Percentiles rank a stretch among this genome's conserved stretches.
phyloP scores from a whole-genome alignment of 202 grass and related monocot species.

The Elaeis oleifera region DNA sequence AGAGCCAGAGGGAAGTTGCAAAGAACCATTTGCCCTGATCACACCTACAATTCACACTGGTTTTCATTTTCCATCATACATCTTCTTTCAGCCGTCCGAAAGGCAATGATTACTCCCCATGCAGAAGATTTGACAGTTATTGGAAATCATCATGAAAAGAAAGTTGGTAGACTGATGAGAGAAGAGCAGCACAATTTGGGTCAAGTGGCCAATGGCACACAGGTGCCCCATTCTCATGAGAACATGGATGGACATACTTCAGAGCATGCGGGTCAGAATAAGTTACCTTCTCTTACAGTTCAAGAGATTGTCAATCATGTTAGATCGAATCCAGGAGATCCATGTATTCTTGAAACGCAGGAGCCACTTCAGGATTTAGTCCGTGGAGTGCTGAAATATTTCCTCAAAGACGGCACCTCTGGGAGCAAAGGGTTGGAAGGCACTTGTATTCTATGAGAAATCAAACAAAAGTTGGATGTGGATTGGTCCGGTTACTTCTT shows the following conservation, averaged over 20 bases:
- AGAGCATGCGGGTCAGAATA: conserved; percentile 31
- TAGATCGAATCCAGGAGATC: conserved; percentile 80
- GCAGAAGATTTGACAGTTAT: conserved; percentile 21
- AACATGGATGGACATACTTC: conserved; percentile 30
- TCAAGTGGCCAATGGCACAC: conserved; percentile 39
- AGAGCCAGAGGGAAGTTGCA: conserved; percentile 62
- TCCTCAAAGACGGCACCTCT: conserved; percentile 89
- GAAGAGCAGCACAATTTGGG: conserved; percentile 31
- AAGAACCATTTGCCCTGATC: conserved; percentile 68
- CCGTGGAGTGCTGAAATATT: conserved; percentile 78
- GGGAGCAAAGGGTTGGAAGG: conserved; percentile 90
- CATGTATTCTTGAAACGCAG: conserved; percentile 96
- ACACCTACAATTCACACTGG: conserved; percentile 84
- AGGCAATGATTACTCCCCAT: conserved; percentile 59
- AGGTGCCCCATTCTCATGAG: conserved; percentile 37
- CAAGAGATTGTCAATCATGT: conserved; percentile 76
- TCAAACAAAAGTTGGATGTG: conserved; percentile 90
- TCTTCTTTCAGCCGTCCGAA: conserved; percentile 80
- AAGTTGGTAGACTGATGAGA: conserved; percentile 33
- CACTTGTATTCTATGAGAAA: conserved; percentile 79
- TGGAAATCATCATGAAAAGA: conserved; percentile 38
- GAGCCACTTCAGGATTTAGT: conserved; percentile 96
- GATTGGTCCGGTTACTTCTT: conserved; percentile 48
- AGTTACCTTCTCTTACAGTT: conserved; percentile 52
- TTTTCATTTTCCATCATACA: conserved; percentile 94